Evolutionary conservation across 2,329 filamentous ascomycete genomes (phyloP).

Genomic region (Calycina herbarum): DNA sequence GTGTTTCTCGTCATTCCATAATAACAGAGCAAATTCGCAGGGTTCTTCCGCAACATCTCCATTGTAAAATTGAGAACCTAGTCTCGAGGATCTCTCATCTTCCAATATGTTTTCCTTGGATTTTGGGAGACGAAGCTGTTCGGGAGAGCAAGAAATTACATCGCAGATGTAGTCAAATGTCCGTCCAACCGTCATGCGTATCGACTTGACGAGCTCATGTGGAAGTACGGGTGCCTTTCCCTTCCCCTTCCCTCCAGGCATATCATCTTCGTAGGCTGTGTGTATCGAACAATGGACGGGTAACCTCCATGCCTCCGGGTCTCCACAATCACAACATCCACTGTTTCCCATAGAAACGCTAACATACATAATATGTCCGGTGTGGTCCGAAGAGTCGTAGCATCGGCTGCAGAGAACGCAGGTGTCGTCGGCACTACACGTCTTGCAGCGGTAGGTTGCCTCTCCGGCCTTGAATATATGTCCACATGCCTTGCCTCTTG

Average conservation of each 20-base stretch:
- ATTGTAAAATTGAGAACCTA: constrained; percentile 74
- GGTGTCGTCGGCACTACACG: constrained; percentile 91
- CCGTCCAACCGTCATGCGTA: constrained; percentile 81
- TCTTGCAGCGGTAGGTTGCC: constrained; percentile 91
- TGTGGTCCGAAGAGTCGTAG: constrained; percentile 93
- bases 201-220: constrained; percentile 71
- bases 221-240: constrained; percentile 64
- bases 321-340: constrained; percentile 96
- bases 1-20: constrained; percentile 99
- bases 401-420: constrained; percentile 93
- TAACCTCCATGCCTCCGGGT: constrained; percentile 88
- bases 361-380: constrained; percentile 88
- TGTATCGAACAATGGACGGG: constrained; percentile 94
- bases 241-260: constrained; percentile 56
- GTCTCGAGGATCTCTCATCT: constrained; percentile 78
- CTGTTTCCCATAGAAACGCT: constrained; percentile 86
- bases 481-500: constrained; percentile 89
- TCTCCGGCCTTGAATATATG: constrained; percentile 97
- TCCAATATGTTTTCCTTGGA: constrained; percentile 75
- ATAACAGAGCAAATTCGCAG: constrained; percentile 77
- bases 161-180: constrained; percentile 95
- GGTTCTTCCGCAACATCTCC: constrained; percentile 62
- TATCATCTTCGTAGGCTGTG: constrained; percentile 56
- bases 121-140: constrained; percentile 86
- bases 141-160: constrained; percentile 95